These are phyloP conservation scores for Penicillium argentinense DNA, from an alignment of 495 filamentous ascomycete species.

Conservation along the genomic window DNA sequence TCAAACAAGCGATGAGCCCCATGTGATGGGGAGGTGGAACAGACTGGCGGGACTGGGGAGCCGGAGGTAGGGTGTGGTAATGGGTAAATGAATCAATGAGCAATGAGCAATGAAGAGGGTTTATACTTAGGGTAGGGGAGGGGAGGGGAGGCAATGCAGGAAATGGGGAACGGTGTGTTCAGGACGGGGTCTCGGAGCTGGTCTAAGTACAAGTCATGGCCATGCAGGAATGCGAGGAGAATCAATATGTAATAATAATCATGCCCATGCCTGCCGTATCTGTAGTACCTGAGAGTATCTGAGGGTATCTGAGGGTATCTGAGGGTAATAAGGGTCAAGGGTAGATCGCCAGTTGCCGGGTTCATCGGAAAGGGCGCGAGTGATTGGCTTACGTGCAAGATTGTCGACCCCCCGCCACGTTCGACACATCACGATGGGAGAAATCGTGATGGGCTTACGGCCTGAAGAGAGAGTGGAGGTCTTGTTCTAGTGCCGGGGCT, in stretches of 20 bases:
- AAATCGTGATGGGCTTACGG: conserved; percentile 4
- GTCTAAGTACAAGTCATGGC: neutral
- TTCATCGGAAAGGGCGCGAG: conserved; percentile 8
- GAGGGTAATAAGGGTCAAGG: neutral
- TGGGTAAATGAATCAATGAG: neutral
- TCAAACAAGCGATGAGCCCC: conserved; percentile 5
- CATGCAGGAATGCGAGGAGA: neutral
- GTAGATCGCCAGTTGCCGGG: conserved; percentile 5
- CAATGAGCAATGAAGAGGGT: conserved; percentile 1
- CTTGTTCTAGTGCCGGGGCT: too few relatives aligned
- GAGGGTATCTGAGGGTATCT: too few relatives aligned
- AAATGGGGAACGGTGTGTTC: conserved; percentile 2
- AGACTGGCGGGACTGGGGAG: neutral
- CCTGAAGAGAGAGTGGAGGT: conserved; percentile 6
- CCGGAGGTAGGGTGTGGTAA: neutral
- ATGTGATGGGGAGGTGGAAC: conserved; percentile 8
- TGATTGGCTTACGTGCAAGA: conserved; percentile 17
- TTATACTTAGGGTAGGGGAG: conserved; percentile 1
- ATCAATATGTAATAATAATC: neutral
- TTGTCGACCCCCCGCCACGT: conserved; percentile 23
- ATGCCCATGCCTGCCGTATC: too few relatives aligned
- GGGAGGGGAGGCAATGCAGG: neutral
- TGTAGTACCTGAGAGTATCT: too few relatives aligned
- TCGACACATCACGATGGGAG: conserved; percentile 28
- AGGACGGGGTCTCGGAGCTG: neutral